Evolutionary conservation across 129 eudicot species (phyloP), one percentile per base, ranked within the genome.

Genomic region (Dittrichia graveolens): DNA sequence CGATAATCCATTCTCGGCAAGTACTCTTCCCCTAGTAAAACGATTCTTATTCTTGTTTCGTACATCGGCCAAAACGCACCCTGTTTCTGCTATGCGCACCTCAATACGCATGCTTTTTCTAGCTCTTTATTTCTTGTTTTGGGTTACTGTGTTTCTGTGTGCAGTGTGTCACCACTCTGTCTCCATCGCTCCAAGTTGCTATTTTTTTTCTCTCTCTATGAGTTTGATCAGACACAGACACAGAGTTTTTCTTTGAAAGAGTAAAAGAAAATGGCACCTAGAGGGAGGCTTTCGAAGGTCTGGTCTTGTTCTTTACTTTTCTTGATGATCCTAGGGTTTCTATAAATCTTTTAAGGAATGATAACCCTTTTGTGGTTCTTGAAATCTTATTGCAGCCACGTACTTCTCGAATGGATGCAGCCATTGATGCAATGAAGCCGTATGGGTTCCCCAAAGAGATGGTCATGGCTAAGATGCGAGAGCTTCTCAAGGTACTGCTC

Each of bases 351-450:
- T 67, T 16, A 15, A 19, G 42, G 14, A 43, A 59, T 41, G 11
- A 40, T 61, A 16, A 39, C 61, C 41, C 56, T 15, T 61, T 77
- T 59, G 42, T 35, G 68, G 14, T 70, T 78, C 57, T 41, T 76
- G 63, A 24, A 37, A 39, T 53, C 4, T 49, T 42, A 15, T 61
- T 78, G 44, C 74, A 82, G 86, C 48, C 61, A 39, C 75, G 74
- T 40, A 52, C 69, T 35, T 16, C 74, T 65, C 71, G 88, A 48
- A 83, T 86, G 78, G 82, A 80, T 55, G 91, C 85, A 10, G 91
- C 91, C 63, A 58, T 83, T 65, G 91, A 86, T 8, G 88, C 91
- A 34, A 86, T 86, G 91, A 59, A 18, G 47, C 81, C 79, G 1
- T 42, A 62, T n/a, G 91, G 88, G n/a, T 83, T 83, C 41, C 5